These are phyloP conservation scores for Ulvella scutata DNA, from an alignment of 139 green algal genomes.

Conservation along the genomic window DNA sequence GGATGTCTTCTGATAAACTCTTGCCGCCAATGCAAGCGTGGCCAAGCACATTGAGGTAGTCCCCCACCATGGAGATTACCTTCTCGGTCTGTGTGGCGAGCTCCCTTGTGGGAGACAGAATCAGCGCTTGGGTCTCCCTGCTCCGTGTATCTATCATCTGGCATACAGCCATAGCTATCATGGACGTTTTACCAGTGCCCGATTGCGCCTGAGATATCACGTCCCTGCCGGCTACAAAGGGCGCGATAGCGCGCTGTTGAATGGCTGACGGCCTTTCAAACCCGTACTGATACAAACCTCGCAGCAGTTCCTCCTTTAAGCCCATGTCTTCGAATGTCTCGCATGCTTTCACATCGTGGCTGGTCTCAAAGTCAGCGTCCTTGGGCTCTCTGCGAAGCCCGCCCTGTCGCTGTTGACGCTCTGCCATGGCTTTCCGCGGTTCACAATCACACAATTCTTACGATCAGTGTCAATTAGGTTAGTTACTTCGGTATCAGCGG, in stretches of 20 bases:
- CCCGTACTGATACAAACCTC: slow-evolving; percentile 87
- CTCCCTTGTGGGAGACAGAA: slow-evolving; percentile 94
- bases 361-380: slow-evolving; percentile 58
- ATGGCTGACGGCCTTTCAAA: slow-evolving; percentile 98
- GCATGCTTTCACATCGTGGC: slow-evolving; percentile 56
- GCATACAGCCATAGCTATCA: slow-evolving; percentile 81
- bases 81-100: slow-evolving; percentile 92
- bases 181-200: slow-evolving; percentile 93
- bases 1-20: slow-evolving; percentile 89
- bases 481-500: too few relatives aligned
- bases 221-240: slow-evolving; percentile 80
- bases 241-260: slow-evolving; percentile 88
- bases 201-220: slow-evolving; percentile 97
- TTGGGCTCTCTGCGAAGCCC: too few relatives aligned
- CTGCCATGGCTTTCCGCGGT: too few relatives aligned
- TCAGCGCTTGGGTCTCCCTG: slow-evolving; percentile 53
- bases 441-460: too few relatives aligned
- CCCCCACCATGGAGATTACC: slow-evolving; percentile 75
- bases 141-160: slow-evolving; percentile 68
- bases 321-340: slow-evolving; percentile 85
- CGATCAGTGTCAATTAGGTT: too few relatives aligned
- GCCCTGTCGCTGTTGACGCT: too few relatives aligned
- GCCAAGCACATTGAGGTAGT: slow-evolving; percentile 85
- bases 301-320: slow-evolving; percentile 81
- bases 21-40: slow-evolving; percentile 92